Base-by-base conservation (phyloP, 495 filamentous ascomycete genomes). In the Lophium mytilinum region DNA sequence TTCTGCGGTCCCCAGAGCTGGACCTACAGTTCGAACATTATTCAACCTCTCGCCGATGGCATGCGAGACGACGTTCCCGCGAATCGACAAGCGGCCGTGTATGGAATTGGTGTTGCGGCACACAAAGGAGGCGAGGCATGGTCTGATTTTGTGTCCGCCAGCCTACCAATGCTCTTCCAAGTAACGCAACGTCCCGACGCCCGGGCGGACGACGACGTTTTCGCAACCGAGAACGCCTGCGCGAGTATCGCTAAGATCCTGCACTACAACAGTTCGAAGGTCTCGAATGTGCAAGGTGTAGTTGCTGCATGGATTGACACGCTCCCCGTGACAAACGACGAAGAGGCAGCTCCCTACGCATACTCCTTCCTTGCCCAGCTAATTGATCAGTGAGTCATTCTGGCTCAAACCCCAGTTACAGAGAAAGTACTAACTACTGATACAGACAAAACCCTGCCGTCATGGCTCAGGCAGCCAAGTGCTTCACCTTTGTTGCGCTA, bases 141-240 rank as follows among this genome's bases (percentile, higher is more conserved):
- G 87, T 81, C 88, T 18, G 80, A 85, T 17, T 97, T 96, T 71
- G 80, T 89, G 14, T 84, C 83, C 10, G 86, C 84, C 33, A 82
- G 86, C 50, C 75, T 97, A 37, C 85, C 86, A 33, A 82, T 81
- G 50, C 76, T 99, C 39, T 95, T 99, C 75, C 80, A 86, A 65
- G 87, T 86, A 50, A 88, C 87, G 35, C 85, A 86, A 65, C 77
- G 88, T 51, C 83, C 84, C 0, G 82, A 90, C 61, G 87, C 91
- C 4, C 82, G 93, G 55, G 82, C 81, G 19, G 94, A 97, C 55
- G 94, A 99, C 65, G 88, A 96, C 66, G 87, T 96, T 1, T 99
- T 92, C 73, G 94, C 94, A 0, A 97, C 89, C 9, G 94, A 99
- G 72, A 99, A 99, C 69, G 93, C 94, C 6, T 95, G 90, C 58